Evolutionary conservation across 2,329 filamentous ascomycete species (phyloP).

Genomic region (Sporothrix brasiliensis): DNA sequence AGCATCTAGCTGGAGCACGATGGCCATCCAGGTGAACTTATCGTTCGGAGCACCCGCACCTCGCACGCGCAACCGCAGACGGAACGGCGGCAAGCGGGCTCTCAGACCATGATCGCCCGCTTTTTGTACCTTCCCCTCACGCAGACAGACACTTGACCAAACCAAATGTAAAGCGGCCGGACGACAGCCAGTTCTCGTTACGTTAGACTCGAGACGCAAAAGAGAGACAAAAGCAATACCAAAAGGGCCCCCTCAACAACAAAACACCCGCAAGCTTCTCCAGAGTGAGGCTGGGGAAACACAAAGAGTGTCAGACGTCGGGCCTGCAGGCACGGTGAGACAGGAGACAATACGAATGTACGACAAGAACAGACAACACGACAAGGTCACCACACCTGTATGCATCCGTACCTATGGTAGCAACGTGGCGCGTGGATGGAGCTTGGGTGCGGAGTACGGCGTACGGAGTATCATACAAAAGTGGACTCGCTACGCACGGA

Average conservation of each 20-base stretch:
- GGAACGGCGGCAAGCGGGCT: not conserved
- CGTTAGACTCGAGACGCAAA: not conserved
- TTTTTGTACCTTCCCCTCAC: not conserved
- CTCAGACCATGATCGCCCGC: not conserved
- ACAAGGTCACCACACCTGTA: too few relatives aligned
- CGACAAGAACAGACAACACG: not conserved
- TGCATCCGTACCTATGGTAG: not conserved
- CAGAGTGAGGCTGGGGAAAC: conserved; percentile 17
- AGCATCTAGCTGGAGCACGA: too few relatives aligned
- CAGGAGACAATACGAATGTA: not conserved
- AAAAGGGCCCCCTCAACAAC: not conserved
- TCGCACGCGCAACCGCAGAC: too few relatives aligned
- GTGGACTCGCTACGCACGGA: conserved; percentile 18
- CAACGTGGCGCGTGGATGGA: not conserved
- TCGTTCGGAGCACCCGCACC: not conserved
- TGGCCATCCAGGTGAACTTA: too few relatives aligned
- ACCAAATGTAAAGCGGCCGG: not conserved
- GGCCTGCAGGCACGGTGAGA: not conserved
- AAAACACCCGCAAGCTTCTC: not conserved
- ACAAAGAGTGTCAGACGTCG: conserved; percentile 22
- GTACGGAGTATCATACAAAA: not conserved
- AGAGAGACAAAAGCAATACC: not conserved
- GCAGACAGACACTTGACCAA: conserved; percentile 1
- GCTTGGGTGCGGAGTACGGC: too few relatives aligned
- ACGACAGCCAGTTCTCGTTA: not conserved